Evolutionary conservation across 345 rosid species (phyloP).

Genomic region (Chamaenerion angustifolium): DNA sequence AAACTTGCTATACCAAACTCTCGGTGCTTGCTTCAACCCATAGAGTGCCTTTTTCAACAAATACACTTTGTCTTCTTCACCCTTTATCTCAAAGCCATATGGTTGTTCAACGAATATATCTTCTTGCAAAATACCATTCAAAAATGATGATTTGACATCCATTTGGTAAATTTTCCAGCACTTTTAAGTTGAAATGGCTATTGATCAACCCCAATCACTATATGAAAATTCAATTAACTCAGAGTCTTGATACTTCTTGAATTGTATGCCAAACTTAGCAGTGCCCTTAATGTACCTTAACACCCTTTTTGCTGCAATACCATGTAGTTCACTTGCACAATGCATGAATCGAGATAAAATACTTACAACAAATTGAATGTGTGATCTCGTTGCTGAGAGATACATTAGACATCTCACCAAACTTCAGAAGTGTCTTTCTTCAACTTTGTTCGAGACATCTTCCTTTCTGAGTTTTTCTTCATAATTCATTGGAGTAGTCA

Average conservation of each 20-base stretch:
- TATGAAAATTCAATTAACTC: background rate
- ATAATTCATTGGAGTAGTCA: background rate
- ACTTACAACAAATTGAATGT: background rate
- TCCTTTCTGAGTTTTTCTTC: background rate
- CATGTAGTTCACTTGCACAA: background rate
- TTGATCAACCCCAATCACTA: slow-evolving; percentile 1
- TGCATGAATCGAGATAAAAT: background rate
- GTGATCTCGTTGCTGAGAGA: background rate
- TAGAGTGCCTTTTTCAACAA: background rate
- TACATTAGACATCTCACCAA: slow-evolving; percentile 1
- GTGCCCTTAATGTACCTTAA: slow-evolving; percentile 5
- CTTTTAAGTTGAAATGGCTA: slow-evolving; percentile 2
- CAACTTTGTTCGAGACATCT: background rate
- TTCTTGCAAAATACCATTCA: slow-evolving; percentile 7
- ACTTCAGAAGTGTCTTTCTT: background rate
- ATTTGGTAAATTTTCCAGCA: background rate
- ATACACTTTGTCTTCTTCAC: background rate
- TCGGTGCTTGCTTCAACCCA: slow-evolving; percentile 5
- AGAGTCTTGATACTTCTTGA: background rate
- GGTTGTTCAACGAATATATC: slow-evolving; percentile 5
- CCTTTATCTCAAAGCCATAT: background rate
- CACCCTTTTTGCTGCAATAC: background rate
- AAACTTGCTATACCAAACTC: slow-evolving; percentile 3
- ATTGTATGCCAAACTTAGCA: background rate
- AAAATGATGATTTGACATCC: too few relatives aligned